A percentile compares a stretch with the other conserved stretches of the same genome.
These are phyloP conservation scores for Carpinus viminea DNA, from an alignment of 306 rosid genomes.

Conservation along the genomic window DNA sequence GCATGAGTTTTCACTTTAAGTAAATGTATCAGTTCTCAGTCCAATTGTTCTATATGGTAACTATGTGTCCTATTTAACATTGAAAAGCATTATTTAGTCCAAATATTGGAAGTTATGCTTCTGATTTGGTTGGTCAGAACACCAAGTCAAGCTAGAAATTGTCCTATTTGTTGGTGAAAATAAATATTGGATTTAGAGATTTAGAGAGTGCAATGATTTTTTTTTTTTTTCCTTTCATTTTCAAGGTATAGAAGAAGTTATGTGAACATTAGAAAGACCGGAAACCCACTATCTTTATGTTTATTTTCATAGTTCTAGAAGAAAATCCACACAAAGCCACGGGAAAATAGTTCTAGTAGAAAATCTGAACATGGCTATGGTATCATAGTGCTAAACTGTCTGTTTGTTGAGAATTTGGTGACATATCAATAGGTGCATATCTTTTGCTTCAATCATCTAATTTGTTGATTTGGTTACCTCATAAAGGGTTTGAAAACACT, in stretches of 20 bases:
- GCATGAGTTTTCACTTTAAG: background rate
- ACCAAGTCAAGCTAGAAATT: background rate
- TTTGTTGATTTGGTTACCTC: background rate
- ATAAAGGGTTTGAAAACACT: too few relatives aligned
- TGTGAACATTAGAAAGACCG: background rate
- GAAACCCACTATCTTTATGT: background rate
- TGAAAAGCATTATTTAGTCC: background rate
- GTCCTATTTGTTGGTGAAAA: background rate
- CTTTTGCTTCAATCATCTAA: background rate
- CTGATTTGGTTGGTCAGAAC: background rate
- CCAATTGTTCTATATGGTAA: background rate
- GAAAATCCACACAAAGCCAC: background rate
- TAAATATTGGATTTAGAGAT: background rate
- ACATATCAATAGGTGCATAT: background rate
- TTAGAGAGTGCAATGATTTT: background rate
- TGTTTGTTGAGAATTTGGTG: background rate
- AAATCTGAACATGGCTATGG: background rate
- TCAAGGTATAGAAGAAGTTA: background rate
- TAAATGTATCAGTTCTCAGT: background rate
- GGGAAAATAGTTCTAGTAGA: background rate
- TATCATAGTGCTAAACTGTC: background rate
- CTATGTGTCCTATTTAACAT: background rate
- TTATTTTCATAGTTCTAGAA: background rate
- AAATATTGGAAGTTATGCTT: background rate
- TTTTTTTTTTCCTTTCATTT: background rate